These are phyloP conservation scores for Meyerozyma carpophila DNA, from an alignment of 1,139 yeast species.

Conservation along the genomic window DNA sequence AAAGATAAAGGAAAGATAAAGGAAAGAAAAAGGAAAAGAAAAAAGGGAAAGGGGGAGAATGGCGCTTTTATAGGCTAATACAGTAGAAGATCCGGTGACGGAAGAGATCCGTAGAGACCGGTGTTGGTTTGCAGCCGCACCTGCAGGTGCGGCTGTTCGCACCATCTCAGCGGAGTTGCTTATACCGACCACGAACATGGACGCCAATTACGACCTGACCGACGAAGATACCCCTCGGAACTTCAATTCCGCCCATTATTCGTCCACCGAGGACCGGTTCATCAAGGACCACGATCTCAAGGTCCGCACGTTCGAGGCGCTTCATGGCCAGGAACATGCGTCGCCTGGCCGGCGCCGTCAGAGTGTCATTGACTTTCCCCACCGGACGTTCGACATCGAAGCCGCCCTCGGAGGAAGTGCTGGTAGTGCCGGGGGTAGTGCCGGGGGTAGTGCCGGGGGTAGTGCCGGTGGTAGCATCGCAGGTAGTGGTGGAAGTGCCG, in stretches of 20 bases:
- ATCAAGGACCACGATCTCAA: constrained; percentile 70
- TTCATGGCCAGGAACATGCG: constrained; percentile 22
- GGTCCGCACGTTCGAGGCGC: constrained; percentile 56
- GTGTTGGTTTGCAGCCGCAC: too few relatives aligned
- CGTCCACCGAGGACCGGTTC: constrained; percentile 63
- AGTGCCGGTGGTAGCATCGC: too few relatives aligned
- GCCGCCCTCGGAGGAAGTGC: constrained; percentile 1
- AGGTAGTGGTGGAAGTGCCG: background rate
- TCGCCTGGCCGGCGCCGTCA: constrained; percentile 31
- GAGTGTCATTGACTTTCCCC: constrained; percentile 48
- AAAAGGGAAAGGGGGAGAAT: background rate
- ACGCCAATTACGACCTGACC: background rate
- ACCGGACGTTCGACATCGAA: constrained; percentile 7
- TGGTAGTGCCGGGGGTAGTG: background rate
- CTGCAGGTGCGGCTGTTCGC: too few relatives aligned
- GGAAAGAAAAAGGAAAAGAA: background rate
- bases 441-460: too few relatives aligned
- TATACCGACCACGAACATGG: too few relatives aligned
- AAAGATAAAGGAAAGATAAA: background rate
- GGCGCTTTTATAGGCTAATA: too few relatives aligned
- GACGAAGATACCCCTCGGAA: constrained; percentile 21
- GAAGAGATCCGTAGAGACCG: too few relatives aligned
- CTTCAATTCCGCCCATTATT: constrained; percentile 48
- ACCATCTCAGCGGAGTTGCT: too few relatives aligned
- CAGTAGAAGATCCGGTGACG: too few relatives aligned